Evolutionary conservation across 164 flowering plant genomes (phyloP), one percentile per base, ranked within the genome.

Genomic region (Umbilicus rupestris): DNA sequence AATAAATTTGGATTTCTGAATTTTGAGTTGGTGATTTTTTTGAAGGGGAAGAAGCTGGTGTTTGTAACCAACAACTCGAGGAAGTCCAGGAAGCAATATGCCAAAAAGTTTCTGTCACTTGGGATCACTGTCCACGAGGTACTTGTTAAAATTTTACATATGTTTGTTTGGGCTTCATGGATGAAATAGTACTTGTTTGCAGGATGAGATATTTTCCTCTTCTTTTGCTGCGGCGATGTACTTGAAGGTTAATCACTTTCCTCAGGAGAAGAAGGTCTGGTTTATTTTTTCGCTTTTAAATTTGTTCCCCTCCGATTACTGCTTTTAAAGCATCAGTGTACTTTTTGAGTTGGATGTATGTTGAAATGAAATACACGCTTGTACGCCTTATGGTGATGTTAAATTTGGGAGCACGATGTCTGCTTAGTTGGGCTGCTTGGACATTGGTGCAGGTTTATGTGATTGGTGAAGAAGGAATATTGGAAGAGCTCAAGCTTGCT

Each of bases 221-320:
- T 93, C 98, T 1, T 93, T 87, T 72, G 98, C 98, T 15, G 96
- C 97, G 7, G 97, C 98, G n/a, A 90, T 84, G 96, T 94, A 74
- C 85, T 78, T 94, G 80, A 87, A 94, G 74, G 76, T 80, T 64
- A 84, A 80, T 52, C 66, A 81, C 24, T 94, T 87, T 66, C 97
- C 98, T 45, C 71, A 15, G 29, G 86, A 88, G 15, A 90, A 86
- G 72, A 93, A 93, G 98, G 97, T 92, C 22, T 4, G 59, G 1
- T 35, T 35, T 3, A 3, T 35, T 3, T 35, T 35, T 35, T 35
- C 37, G 6, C 6, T 35, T 35, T 35, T n/a, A n/a, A n/a, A n/a
- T n/a, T n/a, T n/a, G n/a, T n/a, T 35, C 37, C 7, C 37, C 6
- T 35, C 37, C 37, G 22, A 19, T 5, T 22, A 55, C 26, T 22